Percentiles rank a stretch among this genome's conserved stretches.
phyloP scores from a whole-genome alignment of 768 basidiomycete species.

The Trichaptum fuscoviolaceum region DNA sequence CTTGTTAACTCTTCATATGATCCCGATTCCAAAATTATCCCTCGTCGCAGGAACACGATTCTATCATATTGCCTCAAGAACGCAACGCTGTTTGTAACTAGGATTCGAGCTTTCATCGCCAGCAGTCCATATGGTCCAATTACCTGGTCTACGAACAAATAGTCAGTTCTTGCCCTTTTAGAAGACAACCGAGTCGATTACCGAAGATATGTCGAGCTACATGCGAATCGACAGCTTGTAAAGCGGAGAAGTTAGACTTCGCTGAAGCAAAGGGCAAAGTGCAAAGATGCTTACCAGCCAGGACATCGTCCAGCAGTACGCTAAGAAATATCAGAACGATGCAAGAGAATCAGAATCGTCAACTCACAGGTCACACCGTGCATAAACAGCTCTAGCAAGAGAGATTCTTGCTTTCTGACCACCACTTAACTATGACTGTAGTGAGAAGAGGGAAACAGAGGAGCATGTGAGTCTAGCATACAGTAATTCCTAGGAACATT shows the following conservation, averaged over 20 bases:
- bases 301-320: slow-evolving; percentile 82
- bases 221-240: slow-evolving; percentile 64
- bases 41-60: slow-evolving; percentile 69
- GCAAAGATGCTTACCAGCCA: slow-evolving; percentile 43
- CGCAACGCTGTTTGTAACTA: slow-evolving; percentile 87
- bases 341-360: neutral
- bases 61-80: slow-evolving; percentile 76
- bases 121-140: slow-evolving; percentile 83
- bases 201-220: slow-evolving; percentile 85
- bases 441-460: neutral
- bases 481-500: slow-evolving; percentile 45
- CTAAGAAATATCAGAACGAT: slow-evolving; percentile 25
- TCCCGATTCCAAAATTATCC: slow-evolving; percentile 75
- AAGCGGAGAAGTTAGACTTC: neutral
- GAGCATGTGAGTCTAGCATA: slow-evolving; percentile 26
- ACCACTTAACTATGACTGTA: slow-evolving; percentile 54
- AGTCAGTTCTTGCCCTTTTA: slow-evolving; percentile 6
- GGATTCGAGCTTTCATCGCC: slow-evolving; percentile 73
- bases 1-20: slow-evolving; percentile 55
- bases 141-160: slow-evolving; percentile 55
- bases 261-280: neutral
- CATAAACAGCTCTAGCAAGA: slow-evolving; percentile 86
- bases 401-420: slow-evolving; percentile 82
- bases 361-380: slow-evolving; percentile 79
- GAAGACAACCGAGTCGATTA: slow-evolving; percentile 20